Evolutionary conservation across 257 asterid genomes (phyloP), one percentile per base, ranked within the genome.

Genomic region (Eucommia ulmoides): DNA sequence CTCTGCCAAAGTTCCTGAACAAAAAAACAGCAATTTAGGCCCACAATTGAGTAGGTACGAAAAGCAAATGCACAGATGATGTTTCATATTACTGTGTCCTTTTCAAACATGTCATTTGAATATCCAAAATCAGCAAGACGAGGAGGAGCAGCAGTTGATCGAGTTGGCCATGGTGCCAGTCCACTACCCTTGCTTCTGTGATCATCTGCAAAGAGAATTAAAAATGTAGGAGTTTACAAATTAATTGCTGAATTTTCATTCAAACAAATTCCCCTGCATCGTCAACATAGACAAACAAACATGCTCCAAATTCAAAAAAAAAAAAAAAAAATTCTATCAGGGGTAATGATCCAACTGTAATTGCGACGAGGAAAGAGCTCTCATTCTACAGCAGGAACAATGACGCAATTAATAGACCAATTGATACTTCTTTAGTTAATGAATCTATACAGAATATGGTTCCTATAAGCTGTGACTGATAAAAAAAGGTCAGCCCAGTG

Each of bases 61-160:
- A n/a, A n/a, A n/a, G n/a, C n/a, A 29, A 29, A 29, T 29, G 38
- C 38, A 29, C 38, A 12, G 38, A 42, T 16, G 1, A 35, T 17
- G 18, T 42, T 24, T 42, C 47, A 42, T 35, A 48, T 75, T 89
- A 89, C 98, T 91, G 54, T 57, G 65, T 89, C 93, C 65, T 85
- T 89, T 51, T 78, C 91, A 67, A 88, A 89, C 81, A 73, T 80
- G 20, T 89, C 96, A 59, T 19, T 71, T 4, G 98, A 82, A 67
- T 85, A 89, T 67, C 98, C 96, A 54, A 89, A 80, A 74, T 89
- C 96, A 65, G 94, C 83, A 69, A 89, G 94, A 33, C 96, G 83
- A 7, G 98, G 98, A 38, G 98, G 94, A 50, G 96, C 81, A 51
- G 94, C 22, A 24, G 91, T 80, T 60, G 83, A 54, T 54, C 96